A percentile compares a stretch with the other conserved stretches of the same genome.
Evolutionary conservation across 768 basidiomycete species (phyloP).

Genomic region (Russula dissimulans): DNA sequence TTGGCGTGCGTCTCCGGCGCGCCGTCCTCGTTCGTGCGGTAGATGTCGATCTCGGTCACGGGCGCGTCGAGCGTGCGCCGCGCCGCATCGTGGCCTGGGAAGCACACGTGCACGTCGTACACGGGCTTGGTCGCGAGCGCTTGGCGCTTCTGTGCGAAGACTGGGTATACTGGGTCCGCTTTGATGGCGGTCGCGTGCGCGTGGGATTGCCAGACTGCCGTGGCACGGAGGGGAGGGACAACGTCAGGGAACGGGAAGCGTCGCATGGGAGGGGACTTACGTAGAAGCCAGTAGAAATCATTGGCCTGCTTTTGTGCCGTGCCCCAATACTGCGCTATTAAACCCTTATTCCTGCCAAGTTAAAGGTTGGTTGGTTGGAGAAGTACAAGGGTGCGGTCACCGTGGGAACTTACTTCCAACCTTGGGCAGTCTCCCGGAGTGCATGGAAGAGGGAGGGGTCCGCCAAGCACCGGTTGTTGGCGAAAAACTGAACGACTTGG

Average conservation of each 20-base stretch:
- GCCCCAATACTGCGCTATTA: slow-evolving; percentile 10
- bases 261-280: neutral
- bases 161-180: neutral
- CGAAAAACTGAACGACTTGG: neutral
- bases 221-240: too few relatives aligned
- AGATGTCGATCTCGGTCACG: neutral
- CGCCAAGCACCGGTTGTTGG: neutral
- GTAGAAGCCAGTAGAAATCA: slow-evolving; percentile 3
- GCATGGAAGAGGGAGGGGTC: slow-evolving; percentile 1
- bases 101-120: neutral
- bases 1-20: neutral
- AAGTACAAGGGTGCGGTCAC: too few relatives aligned
- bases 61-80: neutral
- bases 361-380: too few relatives aligned
- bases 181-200: neutral
- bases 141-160: neutral
- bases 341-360: neutral
- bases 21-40: neutral
- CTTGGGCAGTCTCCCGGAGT: neutral
- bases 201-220: slow-evolving; percentile 1
- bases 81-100: neutral
- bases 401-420: slow-evolving; percentile 4
- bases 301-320: neutral
- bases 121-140: neutral
- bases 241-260: too few relatives aligned